Evolutionary conservation across 2,329 filamentous ascomycete genomes (phyloP), one percentile per base, ranked within the genome.

Genomic region (Fusarium xyrophilum): DNA sequence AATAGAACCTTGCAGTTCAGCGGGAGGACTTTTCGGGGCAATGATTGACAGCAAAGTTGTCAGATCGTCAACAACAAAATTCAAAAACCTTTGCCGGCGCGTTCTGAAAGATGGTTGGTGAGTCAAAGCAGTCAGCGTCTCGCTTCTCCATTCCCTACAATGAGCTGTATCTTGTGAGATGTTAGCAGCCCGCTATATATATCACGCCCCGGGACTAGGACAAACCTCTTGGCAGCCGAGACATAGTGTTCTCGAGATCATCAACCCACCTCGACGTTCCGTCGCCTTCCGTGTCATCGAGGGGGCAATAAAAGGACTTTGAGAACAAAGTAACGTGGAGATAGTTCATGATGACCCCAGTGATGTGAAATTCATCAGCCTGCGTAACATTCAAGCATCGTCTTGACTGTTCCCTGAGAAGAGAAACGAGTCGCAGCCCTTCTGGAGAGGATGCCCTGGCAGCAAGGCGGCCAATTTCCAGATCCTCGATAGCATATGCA

Each of bases 291-390:
- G 67, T 67, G 40, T 78, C 76, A 54, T 78, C 77, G 40, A 80
- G 62, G 12, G 78, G 78, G 52, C 76, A 76, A 67, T 80, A 80
- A 57, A 80, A 80, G 1, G 77, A 75, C 55, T 76, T 79, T 25
- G 76, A 69, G 54, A 79, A 80, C 30, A 80, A 60, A 4, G 71
- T 76, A 30, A 78, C 62, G 70, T 77, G 77, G 13, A 80, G 69
- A 59, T 79, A 79, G 63, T 79, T 77, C 78, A 79, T 79, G 53
- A 80, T 78, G 38, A 74, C 68, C 13, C 74, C 76, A 36, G 76
- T 75, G 47, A 79, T 73, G 47, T 79, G 78, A 54, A 78, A 77
- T 58, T 78, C 77, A 38, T 80, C 78, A 23, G 77, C 73, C 52
- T 76, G 69, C 21, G 73, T 71, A 25, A 75, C 63, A 27, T 57